These are phyloP conservation scores for Plantago major DNA, from an alignment of 257 asterid species.

Conservation along the genomic window DNA sequence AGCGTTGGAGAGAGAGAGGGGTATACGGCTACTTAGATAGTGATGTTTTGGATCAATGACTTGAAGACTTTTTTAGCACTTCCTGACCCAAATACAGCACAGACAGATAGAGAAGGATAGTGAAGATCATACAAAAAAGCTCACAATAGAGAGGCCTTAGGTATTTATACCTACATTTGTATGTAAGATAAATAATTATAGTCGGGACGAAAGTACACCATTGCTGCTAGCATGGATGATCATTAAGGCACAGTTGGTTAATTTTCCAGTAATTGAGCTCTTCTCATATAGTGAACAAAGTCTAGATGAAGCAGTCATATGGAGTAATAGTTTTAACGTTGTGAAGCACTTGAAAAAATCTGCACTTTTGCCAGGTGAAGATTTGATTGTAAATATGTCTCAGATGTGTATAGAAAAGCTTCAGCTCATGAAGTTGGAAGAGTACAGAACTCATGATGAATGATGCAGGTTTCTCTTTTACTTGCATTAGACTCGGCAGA, in stretches of 20 bases:
- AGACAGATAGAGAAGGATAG: conserved; percentile 1
- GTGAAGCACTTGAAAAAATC: not conserved
- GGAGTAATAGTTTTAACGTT: not conserved
- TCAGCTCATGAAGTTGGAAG: not conserved
- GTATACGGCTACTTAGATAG: not conserved
- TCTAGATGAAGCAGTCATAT: not conserved
- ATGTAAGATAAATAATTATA: conserved; percentile 1
- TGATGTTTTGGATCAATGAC: conserved; percentile 26
- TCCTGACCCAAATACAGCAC: conserved; percentile 19
- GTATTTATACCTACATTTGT: not conserved
- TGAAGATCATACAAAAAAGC: not conserved
- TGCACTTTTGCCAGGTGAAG: not conserved
- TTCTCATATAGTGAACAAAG: not conserved
- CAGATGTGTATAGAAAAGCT: not conserved
- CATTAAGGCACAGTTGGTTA: not conserved
- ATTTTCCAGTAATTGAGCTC: not conserved
- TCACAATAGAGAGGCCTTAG: not conserved
- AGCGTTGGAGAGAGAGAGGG: not conserved
- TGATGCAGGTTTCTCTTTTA: too few relatives aligned
- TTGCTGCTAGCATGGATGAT: not conserved
- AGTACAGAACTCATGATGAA: too few relatives aligned
- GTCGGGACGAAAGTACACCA: not conserved
- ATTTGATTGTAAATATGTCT: not conserved
- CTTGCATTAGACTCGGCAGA: too few relatives aligned
- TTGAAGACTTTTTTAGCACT: conserved; percentile 26